Conservation (phyloP, 805 yeast species). For the Saturnispora dispora region DNA sequence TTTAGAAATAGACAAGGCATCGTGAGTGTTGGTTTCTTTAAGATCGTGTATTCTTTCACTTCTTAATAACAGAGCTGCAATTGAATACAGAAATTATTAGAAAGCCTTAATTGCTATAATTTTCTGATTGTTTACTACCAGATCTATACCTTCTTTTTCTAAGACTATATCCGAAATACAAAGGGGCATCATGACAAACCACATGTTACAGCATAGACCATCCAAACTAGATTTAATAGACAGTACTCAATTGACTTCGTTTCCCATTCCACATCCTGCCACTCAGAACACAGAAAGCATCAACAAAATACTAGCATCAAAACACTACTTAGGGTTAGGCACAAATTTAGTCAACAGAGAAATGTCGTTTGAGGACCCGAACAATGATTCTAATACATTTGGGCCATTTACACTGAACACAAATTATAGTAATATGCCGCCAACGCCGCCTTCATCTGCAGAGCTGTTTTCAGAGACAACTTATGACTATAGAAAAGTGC, state of each 20-base stretch:
- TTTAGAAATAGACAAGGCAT: not conserved
- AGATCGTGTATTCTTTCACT: not conserved
- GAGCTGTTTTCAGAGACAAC: constrained; percentile 6
- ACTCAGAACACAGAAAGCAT: not conserved
- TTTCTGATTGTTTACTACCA: not conserved
- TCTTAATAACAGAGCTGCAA: not conserved
- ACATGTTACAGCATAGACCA: constrained; percentile 11
- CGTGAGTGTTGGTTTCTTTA: not conserved
- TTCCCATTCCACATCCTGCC: constrained; percentile 44
- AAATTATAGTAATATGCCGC: constrained; percentile 2
- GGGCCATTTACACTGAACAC: not conserved
- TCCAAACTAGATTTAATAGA: constrained; percentile 42
- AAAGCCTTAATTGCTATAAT: not conserved
- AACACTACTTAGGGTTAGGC: not conserved
- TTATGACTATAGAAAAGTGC: not conserved
- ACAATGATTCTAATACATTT: not conserved
- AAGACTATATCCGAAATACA: too few species aligned
- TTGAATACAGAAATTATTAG: not conserved
- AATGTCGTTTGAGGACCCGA: not conserved
- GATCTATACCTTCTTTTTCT: not conserved
- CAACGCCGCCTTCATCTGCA: constrained; percentile 16
- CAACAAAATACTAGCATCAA: not conserved
- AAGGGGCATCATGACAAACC: not conserved
- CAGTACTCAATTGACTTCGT: constrained; percentile 38
- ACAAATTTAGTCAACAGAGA: not conserved